Evolutionary conservation across 352 stramenopile genomes (phyloP), one percentile per base, ranked within the genome.

Genomic region (Pythium volutum): DNA sequence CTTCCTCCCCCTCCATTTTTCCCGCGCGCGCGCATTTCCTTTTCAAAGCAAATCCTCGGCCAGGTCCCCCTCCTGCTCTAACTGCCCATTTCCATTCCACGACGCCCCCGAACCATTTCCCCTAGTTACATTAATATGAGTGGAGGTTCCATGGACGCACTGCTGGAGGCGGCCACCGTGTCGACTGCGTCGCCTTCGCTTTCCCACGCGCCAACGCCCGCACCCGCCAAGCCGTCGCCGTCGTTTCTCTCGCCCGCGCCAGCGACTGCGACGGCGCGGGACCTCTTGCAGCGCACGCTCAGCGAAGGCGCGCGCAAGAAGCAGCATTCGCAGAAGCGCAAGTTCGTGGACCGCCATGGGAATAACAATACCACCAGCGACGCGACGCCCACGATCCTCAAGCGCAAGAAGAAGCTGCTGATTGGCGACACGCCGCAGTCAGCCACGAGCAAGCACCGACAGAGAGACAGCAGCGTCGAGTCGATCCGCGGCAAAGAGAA

Each of bases 241-340:
- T 55, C 63, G 41, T 70, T 70, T 34, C 29, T 66, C 41, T 70
- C 63, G 29, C 63, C 63, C 5, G 42, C 46, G 34, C 63, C 57
- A 20, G 41, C 33, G 26, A 56, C 45, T 1, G 15, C 23, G 42
- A 54, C 51, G n/a, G 50, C 47, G 29, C 42, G 52, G 5, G 45
- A 70, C 26, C 42, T 45, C n/a, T 36, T 66, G 50, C 56, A 70
- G 56, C 63, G 57, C 56, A 70, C 63, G 45, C 63, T 70, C n/a
- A 70, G 63, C 41, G 63, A 62, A 45, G 56, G 63, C 45, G 57
- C 51, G 36, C 56, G 63, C 16, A 70, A 70, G 63, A 70, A 68
- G 43, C 50, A 48, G 31, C 31, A 36, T n/a, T n/a, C n/a, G 55
- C 46, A 63, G 22, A 62, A 70, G 45, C 56, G 63, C 51, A 70